Conservation (phyloP, 2,329 filamentous ascomycete species). For the Whalleya microplaca region DNA sequence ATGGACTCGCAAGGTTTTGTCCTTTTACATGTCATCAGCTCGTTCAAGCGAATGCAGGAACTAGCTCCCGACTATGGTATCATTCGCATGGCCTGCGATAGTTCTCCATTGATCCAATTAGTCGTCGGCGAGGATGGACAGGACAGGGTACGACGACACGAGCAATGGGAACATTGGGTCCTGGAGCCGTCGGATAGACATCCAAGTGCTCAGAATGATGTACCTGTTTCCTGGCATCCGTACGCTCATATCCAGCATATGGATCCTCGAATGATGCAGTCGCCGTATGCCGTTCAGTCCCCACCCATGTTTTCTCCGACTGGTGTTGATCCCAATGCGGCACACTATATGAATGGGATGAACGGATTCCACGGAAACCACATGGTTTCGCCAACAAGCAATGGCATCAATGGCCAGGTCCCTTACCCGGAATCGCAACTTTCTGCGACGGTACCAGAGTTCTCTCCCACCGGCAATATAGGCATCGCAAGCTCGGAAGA, state of each 20-base stretch:
- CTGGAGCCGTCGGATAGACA: constrained; percentile 73
- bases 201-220: constrained; percentile 72
- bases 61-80: constrained; percentile 74
- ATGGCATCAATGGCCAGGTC: constrained; percentile 33
- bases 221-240: constrained; percentile 50
- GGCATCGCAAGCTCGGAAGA: constrained; percentile 17
- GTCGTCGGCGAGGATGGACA: constrained; percentile 74
- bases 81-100: constrained; percentile 74
- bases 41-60: constrained; percentile 83
- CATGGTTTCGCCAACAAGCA: constrained; percentile 29
- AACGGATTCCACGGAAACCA: constrained; percentile 19
- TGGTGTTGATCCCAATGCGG: constrained; percentile 35
- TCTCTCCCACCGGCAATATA: constrained; percentile 48
- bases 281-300: constrained; percentile 32
- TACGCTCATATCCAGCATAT: constrained; percentile 33
- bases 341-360: constrained; percentile 35
- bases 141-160: constrained; percentile 75
- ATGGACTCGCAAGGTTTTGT: constrained; percentile 98
- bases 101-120: constrained; percentile 75
- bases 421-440: constrained; percentile 52
- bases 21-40: constrained; percentile 74
- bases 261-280: constrained; percentile 25
- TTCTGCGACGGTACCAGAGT: constrained; percentile 67
- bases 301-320: constrained; percentile 36
- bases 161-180: constrained; percentile 82